phyloP scores from a whole-genome alignment of 169 alveolate species.

The Sarcocystis neurona region DNA sequence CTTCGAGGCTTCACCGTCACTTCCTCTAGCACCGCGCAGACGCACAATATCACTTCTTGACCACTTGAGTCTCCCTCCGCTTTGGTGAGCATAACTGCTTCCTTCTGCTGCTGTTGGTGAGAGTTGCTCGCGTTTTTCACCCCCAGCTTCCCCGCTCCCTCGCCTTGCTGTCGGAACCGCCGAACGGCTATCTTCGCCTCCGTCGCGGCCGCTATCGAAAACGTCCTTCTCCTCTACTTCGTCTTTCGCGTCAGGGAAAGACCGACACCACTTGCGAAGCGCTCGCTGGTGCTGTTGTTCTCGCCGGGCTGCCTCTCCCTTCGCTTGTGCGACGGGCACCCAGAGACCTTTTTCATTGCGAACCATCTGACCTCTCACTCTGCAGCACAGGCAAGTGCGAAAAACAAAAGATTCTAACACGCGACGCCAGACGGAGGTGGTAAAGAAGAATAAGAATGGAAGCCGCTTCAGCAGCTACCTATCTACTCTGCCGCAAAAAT shows the following conservation, averaged over 20 bases:
- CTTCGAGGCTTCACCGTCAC: background rate
- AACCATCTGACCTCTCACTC: conserved; percentile 13
- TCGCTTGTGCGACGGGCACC: conserved; percentile 27
- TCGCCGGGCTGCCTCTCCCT: background rate
- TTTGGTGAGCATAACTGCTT: too few species aligned
- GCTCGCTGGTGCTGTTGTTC: background rate
- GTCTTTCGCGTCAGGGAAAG: background rate
- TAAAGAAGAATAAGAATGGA: background rate
- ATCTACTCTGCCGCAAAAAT: background rate
- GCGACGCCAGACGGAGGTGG: too few species aligned
- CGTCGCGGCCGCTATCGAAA: background rate
- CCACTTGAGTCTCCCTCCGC: background rate
- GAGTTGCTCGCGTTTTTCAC: background rate
- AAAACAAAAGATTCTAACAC: too few species aligned
- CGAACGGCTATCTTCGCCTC: background rate
- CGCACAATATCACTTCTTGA: background rate
- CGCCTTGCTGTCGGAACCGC: background rate
- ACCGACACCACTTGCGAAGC: background rate
- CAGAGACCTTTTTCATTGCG: conserved; percentile 23
- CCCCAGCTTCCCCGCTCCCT: background rate
- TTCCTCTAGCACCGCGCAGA: background rate
- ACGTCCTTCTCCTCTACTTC: background rate
- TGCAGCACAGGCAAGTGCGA: background rate
- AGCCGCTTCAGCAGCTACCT: background rate
- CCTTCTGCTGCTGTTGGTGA: background rate